Evolutionary conservation across 1,139 yeast genomes (phyloP), one percentile per base, ranked within the genome.

Genomic region (Candida smagusa): DNA sequence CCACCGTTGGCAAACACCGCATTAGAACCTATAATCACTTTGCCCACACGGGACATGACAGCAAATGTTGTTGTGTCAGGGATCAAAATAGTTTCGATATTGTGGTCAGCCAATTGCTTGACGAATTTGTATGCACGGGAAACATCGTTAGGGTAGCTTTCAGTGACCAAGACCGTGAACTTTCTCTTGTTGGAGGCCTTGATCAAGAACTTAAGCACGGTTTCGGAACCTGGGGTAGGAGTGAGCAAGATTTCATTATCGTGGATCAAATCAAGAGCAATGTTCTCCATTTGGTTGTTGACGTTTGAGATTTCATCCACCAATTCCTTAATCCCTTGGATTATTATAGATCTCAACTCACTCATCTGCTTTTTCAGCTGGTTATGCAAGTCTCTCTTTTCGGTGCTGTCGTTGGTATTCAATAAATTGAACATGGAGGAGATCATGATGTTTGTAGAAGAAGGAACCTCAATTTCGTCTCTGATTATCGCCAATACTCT

Each of bases 1-100:
- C 98, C 97, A 41, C 99, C 99, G 56, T 94, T 92, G 39, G 96
- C 96, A 58, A 88, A 84, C 7, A 94, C 97, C 0, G 96, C 81
- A 47, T 87, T 79, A 1, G 97, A 83, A 16, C 97, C 97, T 44
- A 94, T 78, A 44, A 92, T 79, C 22, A 94, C 98, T 59, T 94
- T 94, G 34, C 97, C 97, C 2, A 94, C 98, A 46, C 97, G 72
- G 34, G 97, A 85, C 98, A 94, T 94, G 35, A 94, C 86, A 0
- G 98, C 97, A 61, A 84, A 88, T 0, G 84, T 89, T 22, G 96
- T 84, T 3, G 95, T 77, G 56, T 94, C 99, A 0, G 98, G 97
- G 34, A 94, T 86, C 38, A 94, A 76, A 2, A 89, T 85, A 1
- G 97, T 83, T 46, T 89, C 96, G 39, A 94, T 88, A 39, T 92